Percentiles rank a stretch among this genome's conserved stretches.
These are phyloP conservation scores for Penicillium coprophilum DNA, from an alignment of 495 filamentous ascomycete genomes.

Conservation along the genomic window DNA sequence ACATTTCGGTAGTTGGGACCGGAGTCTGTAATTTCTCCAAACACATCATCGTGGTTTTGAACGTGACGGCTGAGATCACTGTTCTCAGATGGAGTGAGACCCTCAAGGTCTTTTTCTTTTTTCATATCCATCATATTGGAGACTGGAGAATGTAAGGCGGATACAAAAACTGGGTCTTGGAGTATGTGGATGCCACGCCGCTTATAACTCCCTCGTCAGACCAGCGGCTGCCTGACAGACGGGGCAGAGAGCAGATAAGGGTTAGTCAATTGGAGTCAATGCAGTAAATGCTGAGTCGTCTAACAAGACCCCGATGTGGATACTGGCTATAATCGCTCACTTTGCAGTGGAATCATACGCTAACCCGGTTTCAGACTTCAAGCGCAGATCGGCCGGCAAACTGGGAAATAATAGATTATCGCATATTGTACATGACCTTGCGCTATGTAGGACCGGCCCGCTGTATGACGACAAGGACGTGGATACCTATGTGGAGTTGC, in stretches of 20 bases:
- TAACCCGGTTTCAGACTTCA: neutral
- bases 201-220: conserved; percentile 1
- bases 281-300: neutral
- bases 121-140: conserved; percentile 5
- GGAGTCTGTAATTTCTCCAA: conserved; percentile 8
- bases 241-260: conserved; percentile 1
- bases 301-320: neutral
- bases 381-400: neutral
- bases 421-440: neutral
- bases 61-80: neutral
- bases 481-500: neutral
- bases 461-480: neutral
- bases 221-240: neutral
- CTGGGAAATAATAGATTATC: neutral
- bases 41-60: conserved; percentile 8
- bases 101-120: conserved; percentile 11
- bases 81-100: neutral
- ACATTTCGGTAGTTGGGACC: conserved; percentile 13
- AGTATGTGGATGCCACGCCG: neutral
- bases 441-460: neutral
- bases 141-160: neutral
- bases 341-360: neutral
- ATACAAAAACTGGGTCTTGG: neutral
- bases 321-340: neutral
- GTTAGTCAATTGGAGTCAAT: neutral